phyloP scores from a whole-genome alignment of 331 rosid species.

The Malus hybrid region DNA sequence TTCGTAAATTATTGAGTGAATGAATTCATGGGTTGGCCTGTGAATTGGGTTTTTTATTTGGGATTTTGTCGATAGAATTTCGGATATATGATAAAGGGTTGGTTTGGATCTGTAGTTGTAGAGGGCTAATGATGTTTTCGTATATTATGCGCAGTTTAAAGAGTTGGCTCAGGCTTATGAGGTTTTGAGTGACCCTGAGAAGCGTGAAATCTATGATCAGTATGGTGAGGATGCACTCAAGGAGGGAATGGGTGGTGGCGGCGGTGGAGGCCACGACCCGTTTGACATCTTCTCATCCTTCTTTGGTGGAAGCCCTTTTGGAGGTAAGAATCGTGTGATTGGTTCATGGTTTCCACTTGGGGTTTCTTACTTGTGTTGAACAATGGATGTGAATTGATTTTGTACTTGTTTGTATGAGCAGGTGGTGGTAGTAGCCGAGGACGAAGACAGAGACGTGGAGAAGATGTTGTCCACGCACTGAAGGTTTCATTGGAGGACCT shows the following conservation, averaged over 20 bases:
- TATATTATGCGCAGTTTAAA: conserved; percentile 46
- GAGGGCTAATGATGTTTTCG: not conserved
- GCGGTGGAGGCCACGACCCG: conserved; percentile 71
- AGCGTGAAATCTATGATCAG: conserved; percentile 80
- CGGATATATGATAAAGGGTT: not conserved
- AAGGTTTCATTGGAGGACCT: conserved; percentile 83
- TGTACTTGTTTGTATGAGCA: conserved; percentile 5
- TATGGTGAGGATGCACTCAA: conserved; percentile 92
- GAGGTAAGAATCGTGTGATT: conserved; percentile 24
- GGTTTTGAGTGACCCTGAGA: conserved; percentile 81
- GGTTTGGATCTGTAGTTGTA: not conserved
- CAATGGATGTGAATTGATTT: not conserved
- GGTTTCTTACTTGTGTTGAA: not conserved
- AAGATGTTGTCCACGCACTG: conserved; percentile 70
- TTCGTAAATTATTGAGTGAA: not conserved
- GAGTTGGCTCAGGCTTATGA: conserved; percentile 92
- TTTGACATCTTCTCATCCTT: conserved; percentile 71
- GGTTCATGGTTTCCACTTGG: not conserved
- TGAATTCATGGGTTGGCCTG: not conserved
- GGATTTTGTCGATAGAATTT: not conserved
- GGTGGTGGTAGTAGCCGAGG: conserved; percentile 70
- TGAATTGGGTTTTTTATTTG: too few relatives aligned
- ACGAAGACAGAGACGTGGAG: conserved; percentile 73
- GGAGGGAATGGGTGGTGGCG: conserved; percentile 70
- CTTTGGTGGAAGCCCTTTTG: conserved; percentile 53